Evolutionary conservation across 2,329 filamentous ascomycete species (phyloP).

Genomic region (Xylariomycetidae sp.): DNA sequence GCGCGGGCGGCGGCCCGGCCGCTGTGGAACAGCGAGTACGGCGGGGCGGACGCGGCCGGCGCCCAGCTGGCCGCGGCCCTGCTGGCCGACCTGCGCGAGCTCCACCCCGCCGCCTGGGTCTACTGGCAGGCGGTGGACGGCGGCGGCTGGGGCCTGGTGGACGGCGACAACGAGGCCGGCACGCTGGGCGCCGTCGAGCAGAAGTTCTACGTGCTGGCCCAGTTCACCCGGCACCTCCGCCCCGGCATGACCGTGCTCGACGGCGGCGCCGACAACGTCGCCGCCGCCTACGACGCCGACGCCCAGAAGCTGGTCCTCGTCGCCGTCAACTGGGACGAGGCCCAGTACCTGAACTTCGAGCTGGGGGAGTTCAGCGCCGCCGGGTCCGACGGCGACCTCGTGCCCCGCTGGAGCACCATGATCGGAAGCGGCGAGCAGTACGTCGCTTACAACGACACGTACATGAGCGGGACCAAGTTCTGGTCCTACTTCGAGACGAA

Average conservation of each 20-base stretch:
- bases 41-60: constrained; percentile 34
- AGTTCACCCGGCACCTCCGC: constrained; percentile 35
- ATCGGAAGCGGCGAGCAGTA: constrained; percentile 32
- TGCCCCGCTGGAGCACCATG: constrained; percentile 32
- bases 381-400: constrained; percentile 24
- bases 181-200: constrained; percentile 25
- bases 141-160: constrained; percentile 35
- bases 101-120: constrained; percentile 36
- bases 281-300: constrained; percentile 32
- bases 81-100: constrained; percentile 33
- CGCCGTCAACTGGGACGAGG: constrained; percentile 32
- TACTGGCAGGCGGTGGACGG: constrained; percentile 38
- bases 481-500: constrained; percentile 29
- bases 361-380: constrained; percentile 27
- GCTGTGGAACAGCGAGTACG: constrained; percentile 39
- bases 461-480: constrained; percentile 29
- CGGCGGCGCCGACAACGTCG: constrained; percentile 27
- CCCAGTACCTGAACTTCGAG: constrained; percentile 34
- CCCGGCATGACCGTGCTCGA: constrained; percentile 34
- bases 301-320: constrained; percentile 31
- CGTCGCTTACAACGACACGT: constrained; percentile 25
- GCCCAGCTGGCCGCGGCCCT: constrained; percentile 28
- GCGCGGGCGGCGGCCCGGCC: constrained; percentile 22
- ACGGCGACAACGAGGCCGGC: constrained; percentile 30
- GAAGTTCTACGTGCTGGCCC: constrained; percentile 37